phyloP scores from a whole-genome alignment of 148 eudicot genomes.

The Rhododendron griersonianum region DNA sequence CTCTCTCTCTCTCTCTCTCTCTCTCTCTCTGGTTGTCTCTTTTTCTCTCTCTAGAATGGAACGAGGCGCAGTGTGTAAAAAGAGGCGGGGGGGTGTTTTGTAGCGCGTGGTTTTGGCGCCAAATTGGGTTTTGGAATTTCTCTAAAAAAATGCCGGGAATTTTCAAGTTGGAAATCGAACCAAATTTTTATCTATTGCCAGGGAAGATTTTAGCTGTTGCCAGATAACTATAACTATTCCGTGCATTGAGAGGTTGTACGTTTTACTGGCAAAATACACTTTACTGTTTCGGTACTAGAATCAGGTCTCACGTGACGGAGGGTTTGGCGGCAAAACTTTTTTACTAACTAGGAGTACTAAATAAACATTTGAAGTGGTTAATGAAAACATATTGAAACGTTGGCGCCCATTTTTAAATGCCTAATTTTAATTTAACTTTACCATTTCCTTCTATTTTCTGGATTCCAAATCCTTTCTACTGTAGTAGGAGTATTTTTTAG shows the following conservation, averaged over 20 bases:
- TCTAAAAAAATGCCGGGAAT: background rate
- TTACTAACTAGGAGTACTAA: no score
- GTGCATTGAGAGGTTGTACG: background rate
- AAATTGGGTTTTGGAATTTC: background rate
- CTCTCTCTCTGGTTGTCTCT: conserved; percentile 4
- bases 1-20: background rate
- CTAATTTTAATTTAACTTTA: background rate
- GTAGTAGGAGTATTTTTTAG: no score
- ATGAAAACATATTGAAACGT: background rate
- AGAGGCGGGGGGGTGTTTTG: background rate
- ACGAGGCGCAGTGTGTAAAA: background rate
- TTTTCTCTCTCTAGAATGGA: background rate
- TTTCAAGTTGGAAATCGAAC: background rate
- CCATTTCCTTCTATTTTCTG: no score
- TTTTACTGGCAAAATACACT: background rate
- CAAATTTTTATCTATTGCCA: background rate
- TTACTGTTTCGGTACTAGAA: background rate
- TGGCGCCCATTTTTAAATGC: conserved; percentile 1
- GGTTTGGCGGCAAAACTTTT: background rate
- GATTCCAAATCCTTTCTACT: no score
- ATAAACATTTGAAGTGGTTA: background rate
- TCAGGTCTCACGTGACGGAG: no score
- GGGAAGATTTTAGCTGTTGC: background rate
- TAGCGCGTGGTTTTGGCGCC: conserved; percentile 7
- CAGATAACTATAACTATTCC: background rate